phyloP scores from a whole-genome alignment of 2,329 filamentous ascomycete species.

The Colletotrichum lini region DNA sequence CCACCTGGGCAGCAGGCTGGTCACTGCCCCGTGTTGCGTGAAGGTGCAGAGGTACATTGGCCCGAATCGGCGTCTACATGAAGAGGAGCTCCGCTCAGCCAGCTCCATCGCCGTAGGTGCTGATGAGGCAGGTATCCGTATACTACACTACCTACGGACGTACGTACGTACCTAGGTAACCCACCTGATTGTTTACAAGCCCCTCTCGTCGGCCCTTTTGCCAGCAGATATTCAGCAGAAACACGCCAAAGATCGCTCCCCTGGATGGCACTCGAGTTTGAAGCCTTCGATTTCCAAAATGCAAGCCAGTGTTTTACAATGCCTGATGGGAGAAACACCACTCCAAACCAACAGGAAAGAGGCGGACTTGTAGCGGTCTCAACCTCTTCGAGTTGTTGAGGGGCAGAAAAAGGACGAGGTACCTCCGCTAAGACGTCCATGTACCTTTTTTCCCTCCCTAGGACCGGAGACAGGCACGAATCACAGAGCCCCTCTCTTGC shows the following conservation, averaged over 20 bases:
- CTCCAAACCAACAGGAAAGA: background rate
- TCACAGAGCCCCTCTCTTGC: conserved; percentile 28
- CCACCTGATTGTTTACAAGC: no score
- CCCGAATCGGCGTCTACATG: conserved; percentile 13
- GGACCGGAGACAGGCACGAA: background rate
- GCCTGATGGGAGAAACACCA: conserved; percentile 1
- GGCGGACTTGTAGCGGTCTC: conserved; percentile 8
- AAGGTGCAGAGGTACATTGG: conserved; percentile 13
- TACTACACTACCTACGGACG: background rate
- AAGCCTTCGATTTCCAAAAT: background rate
- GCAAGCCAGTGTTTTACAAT: conserved; percentile 1
- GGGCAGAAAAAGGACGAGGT: conserved; percentile 15
- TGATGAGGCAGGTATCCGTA: background rate
- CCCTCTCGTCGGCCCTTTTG: background rate
- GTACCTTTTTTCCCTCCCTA: background rate
- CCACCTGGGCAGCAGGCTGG: background rate
- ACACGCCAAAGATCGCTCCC: background rate
- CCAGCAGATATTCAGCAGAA: background rate
- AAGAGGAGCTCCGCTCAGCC: conserved; percentile 24
- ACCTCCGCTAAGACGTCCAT: conserved; percentile 6
- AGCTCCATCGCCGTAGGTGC: conserved; percentile 9
- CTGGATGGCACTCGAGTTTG: background rate
- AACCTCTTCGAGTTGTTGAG: conserved; percentile 22
- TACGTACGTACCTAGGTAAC: background rate
- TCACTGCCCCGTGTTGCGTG: conserved; percentile 5